phyloP scores from a whole-genome alignment of 1,284 basidiomycete species.

The Ceratobasidium sp. region DNA sequence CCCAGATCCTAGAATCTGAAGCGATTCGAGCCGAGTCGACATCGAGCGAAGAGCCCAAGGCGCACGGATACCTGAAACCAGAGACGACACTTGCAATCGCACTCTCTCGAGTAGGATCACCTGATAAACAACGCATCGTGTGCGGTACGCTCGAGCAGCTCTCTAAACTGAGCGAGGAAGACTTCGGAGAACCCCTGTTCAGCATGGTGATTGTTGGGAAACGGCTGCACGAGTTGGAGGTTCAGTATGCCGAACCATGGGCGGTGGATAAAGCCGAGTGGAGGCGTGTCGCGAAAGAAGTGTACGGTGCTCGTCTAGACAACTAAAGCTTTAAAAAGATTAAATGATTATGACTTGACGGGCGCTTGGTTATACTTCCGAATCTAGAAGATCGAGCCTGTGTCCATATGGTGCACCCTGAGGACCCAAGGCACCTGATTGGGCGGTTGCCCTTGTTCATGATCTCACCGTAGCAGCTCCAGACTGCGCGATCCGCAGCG shows the following conservation, averaged over 20 bases:
- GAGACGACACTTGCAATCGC: slow-evolving; percentile 84
- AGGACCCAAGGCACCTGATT: background rate
- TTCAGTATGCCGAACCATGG: slow-evolving; percentile 88
- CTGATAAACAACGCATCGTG: slow-evolving; percentile 77
- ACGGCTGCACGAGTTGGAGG: slow-evolving; percentile 91
- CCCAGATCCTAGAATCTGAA: slow-evolving; percentile 74
- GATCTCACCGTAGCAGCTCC: slow-evolving; percentile 12
- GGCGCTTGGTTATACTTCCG: slow-evolving; percentile 23
- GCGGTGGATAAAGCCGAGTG: slow-evolving; percentile 72
- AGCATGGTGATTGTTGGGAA: slow-evolving; percentile 93
- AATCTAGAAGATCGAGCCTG: background rate
- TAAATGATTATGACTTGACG: background rate
- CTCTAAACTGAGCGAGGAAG: slow-evolving; percentile 69
- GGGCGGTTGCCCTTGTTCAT: slow-evolving; percentile 15
- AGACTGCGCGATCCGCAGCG: slow-evolving; percentile 45
- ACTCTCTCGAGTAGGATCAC: slow-evolving; percentile 86
- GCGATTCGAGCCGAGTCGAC: slow-evolving; percentile 56
- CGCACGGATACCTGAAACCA: slow-evolving; percentile 70
- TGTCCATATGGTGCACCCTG: slow-evolving; percentile 30
- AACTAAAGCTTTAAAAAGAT: too few relatives aligned
- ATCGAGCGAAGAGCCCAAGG: slow-evolving; percentile 34
- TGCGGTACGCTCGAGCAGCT: slow-evolving; percentile 87
- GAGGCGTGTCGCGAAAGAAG: slow-evolving; percentile 66
- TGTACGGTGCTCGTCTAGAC: slow-evolving; percentile 59
- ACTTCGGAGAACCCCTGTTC: slow-evolving; percentile 91